Evolutionary conservation across 495 filamentous ascomycete species (phyloP), one percentile per base, ranked within the genome.

Genomic region (Tetracladium marchalianum): DNA sequence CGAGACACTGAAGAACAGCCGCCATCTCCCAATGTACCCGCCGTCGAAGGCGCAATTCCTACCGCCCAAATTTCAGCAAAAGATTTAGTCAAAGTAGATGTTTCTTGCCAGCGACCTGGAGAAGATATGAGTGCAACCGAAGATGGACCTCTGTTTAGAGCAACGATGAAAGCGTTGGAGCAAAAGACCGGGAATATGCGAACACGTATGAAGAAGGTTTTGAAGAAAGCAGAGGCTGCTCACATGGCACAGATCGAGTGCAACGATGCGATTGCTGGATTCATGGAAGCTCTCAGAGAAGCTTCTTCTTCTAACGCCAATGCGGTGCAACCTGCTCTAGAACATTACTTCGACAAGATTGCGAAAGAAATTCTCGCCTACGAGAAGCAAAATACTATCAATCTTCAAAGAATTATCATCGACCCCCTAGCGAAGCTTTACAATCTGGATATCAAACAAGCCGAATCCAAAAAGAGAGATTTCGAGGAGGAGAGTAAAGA

Each of bases 401-500:
- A 95, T 59, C 68, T 99, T 32, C 90, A 95, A 54, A 90, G 80
- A 57, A 76, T 95, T 5, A 85, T 99, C 54, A 95, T 97, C 47
- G 92, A 97, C 24, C 93, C 93, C 5, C 76, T 99, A 50, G 80
- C 77, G 44, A 93, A 85, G 61, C 72, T 99, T 2, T 99, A 99
- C 64, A 83, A 87, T 50, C 71, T 87, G 46, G 92, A 99, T 52
- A 95, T 99, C 68, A 99, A 99, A 65, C 89, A 95, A 66, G 92
- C 90, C 13, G 92, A 99, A 55, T 69, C 84, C 19, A 97, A 97
- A 67, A 96, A 90, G 68, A 88, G 89, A 47, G 93, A 97, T 58
- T 99, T 97, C 53, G 92, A 99, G 46, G 92, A 99, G 52, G 92
- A 97, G 57, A 96, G 89, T 64, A 86, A 89, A 57, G 90, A 97